Conservation (phyloP, 768 basidiomycete genomes). For the Mycena alexandri region DNA sequence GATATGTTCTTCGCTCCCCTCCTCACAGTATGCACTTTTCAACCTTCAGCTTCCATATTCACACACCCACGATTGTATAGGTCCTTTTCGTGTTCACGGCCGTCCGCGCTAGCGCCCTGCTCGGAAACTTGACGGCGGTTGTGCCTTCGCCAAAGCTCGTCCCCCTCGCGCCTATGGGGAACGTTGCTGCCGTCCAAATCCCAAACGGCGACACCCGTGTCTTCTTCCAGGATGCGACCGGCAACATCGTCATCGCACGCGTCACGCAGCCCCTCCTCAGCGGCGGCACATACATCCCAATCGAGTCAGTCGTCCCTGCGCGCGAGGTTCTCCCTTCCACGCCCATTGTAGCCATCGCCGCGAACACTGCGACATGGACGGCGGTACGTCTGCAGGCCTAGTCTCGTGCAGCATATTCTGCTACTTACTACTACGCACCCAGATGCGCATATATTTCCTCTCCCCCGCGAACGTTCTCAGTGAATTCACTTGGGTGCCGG, state of each 20-base stretch:
- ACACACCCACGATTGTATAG: no score
- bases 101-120: not conserved
- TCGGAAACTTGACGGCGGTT: slow-evolving; percentile 11
- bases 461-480: slow-evolving; percentile 16
- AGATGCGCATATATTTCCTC: slow-evolving; percentile 18
- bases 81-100: not conserved
- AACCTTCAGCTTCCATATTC: slow-evolving; percentile 8
- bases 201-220: slow-evolving; percentile 12
- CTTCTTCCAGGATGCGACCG: slow-evolving; percentile 13
- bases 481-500: slow-evolving; percentile 14
- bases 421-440: not conserved
- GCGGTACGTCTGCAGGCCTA: slow-evolving; percentile 11
- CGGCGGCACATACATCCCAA: not conserved
- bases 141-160: slow-evolving; percentile 12
- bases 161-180: slow-evolving; percentile 15
- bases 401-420: not conserved
- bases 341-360: slow-evolving; percentile 21
- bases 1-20: not conserved
- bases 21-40: not conserved
- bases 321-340: slow-evolving; percentile 17
- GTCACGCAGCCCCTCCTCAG: slow-evolving; percentile 5
- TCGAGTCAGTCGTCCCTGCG: not conserved
- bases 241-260: not conserved
- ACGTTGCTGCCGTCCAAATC: slow-evolving; percentile 15
- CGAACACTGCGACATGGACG: slow-evolving; percentile 13